phyloP scores from a whole-genome alignment of 2,329 filamentous ascomycete species.

The Diaporthe velutina region DNA sequence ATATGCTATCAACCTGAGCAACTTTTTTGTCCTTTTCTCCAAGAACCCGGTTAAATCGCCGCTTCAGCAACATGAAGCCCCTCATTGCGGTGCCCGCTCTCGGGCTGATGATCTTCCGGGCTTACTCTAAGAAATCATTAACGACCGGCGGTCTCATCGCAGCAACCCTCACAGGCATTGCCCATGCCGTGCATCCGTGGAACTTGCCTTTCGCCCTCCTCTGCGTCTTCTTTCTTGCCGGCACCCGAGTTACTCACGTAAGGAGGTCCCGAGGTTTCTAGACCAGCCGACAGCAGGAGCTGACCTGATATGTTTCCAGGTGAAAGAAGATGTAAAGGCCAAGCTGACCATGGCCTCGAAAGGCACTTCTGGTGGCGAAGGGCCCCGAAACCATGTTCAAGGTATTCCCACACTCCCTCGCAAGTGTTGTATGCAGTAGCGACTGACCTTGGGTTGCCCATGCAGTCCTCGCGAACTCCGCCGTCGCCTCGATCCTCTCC shows the following conservation, averaged over 20 bases:
- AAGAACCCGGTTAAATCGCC: neutral
- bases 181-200: constrained; percentile 94
- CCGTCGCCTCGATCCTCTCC: constrained; percentile 77
- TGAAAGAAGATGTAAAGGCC: constrained; percentile 90
- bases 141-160: constrained; percentile 81
- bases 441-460: neutral
- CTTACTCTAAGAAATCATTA: constrained; percentile 80
- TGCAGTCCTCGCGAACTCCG: constrained; percentile 84
- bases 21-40: neutral
- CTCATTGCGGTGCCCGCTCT: constrained; percentile 70
- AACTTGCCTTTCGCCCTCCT: constrained; percentile 90
- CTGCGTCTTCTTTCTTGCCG: constrained; percentile 87
- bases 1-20: neutral
- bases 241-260: constrained; percentile 87
- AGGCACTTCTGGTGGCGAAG: constrained; percentile 82
- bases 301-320: constrained; percentile 57
- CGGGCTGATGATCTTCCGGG: constrained; percentile 73
- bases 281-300: constrained; percentile 13
- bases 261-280: neutral
- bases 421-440: neutral
- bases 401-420: constrained; percentile 53
- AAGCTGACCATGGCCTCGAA: constrained; percentile 82
- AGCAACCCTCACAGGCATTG: constrained; percentile 79
- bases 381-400: constrained; percentile 86
- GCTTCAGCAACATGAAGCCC: constrained; percentile 63